These are phyloP conservation scores for Zygoascus bituminiphila DNA, from an alignment of 805 yeast genomes.

Conservation along the genomic window DNA sequence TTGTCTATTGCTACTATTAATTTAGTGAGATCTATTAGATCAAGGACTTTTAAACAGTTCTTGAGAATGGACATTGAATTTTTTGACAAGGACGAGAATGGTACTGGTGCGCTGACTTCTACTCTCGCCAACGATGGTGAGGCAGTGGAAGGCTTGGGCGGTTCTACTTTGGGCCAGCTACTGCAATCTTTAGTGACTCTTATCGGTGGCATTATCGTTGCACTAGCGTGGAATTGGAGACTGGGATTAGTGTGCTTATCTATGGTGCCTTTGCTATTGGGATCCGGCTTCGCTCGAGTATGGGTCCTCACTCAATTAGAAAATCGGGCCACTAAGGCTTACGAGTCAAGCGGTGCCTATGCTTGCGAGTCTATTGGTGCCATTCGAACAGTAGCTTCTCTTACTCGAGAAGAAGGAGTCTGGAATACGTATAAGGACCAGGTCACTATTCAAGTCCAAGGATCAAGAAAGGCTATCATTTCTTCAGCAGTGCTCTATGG, in stretches of 20 bases:
- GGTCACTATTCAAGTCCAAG: slow-evolving; percentile 26
- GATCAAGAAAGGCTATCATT: slow-evolving; percentile 22
- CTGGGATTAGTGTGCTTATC: slow-evolving; percentile 34
- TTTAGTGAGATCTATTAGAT: slow-evolving; percentile 29
- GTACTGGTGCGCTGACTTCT: slow-evolving; percentile 33
- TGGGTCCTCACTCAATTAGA: slow-evolving; percentile 27
- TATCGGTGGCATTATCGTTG: slow-evolving; percentile 32
- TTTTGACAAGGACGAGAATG: slow-evolving; percentile 30
- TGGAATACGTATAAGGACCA: slow-evolving; percentile 23
- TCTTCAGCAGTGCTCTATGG: slow-evolving; percentile 32
- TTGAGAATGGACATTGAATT: slow-evolving; percentile 32
- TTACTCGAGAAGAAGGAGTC: slow-evolving; percentile 35
- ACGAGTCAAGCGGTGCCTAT: slow-evolving; percentile 33
- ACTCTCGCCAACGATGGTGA: slow-evolving; percentile 34
- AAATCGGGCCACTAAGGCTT: slow-evolving; percentile 32
- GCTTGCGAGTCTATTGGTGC: slow-evolving; percentile 34
- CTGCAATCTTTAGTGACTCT: slow-evolving; percentile 31
- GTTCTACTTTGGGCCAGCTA: slow-evolving; percentile 35
- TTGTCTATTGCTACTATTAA: slow-evolving; percentile 25
- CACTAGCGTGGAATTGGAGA: slow-evolving; percentile 33
- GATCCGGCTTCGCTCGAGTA: slow-evolving; percentile 33
- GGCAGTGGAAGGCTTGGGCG: slow-evolving; percentile 33
- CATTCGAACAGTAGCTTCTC: slow-evolving; percentile 34
- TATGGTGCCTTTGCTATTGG: slow-evolving; percentile 32
- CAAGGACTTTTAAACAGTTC: slow-evolving; percentile 26